A percentile compares a stretch with the other conserved stretches of the same genome.
Evolutionary conservation across 192 early-diverging fungal genomes (phyloP).

Genomic region (Backusella liffmaniae): DNA sequence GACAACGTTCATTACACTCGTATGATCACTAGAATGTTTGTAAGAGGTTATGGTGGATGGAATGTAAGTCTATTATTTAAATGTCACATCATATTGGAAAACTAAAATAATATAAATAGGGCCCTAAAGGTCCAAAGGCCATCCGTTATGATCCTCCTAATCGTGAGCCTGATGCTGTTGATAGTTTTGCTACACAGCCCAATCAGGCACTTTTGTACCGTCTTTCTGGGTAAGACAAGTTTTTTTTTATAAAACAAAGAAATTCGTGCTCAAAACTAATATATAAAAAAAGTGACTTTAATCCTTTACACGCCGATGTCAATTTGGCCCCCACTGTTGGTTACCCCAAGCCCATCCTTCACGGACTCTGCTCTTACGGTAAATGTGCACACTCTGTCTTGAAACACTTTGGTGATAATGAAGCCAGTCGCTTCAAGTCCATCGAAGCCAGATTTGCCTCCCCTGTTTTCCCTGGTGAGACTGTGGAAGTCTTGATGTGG

Average conservation of each 20-base stretch:
- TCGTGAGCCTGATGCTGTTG: constrained; percentile 59
- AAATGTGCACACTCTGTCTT: constrained; percentile 58
- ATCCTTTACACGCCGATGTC: constrained; percentile 75
- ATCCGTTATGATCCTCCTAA: constrained; percentile 46
- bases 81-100: too few relatives aligned
- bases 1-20: constrained; percentile 37
- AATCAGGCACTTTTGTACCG: constrained; percentile 72
- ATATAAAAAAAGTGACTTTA: constrained; percentile 58
- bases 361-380: constrained; percentile 68
- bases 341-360: constrained; percentile 70
- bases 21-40: constrained; percentile 59
- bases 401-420: constrained; percentile 50
- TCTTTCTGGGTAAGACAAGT: constrained; percentile 56
- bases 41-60: constrained; percentile 70
- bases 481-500: constrained; percentile 69
- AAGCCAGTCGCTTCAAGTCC: constrained; percentile 54
- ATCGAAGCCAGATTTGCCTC: constrained; percentile 67
- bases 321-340: constrained; percentile 63
- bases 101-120: constrained; percentile 26
- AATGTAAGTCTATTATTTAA: constrained; percentile 36
- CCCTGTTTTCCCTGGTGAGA: constrained; percentile 75
- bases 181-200: constrained; percentile 39
- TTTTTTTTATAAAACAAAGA: not conserved
- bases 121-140: constrained; percentile 68
- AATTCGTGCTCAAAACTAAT: not conserved